Base-by-base conservation (phyloP, 176 grass and related monocot species). In the Themeda triandra region DNA sequence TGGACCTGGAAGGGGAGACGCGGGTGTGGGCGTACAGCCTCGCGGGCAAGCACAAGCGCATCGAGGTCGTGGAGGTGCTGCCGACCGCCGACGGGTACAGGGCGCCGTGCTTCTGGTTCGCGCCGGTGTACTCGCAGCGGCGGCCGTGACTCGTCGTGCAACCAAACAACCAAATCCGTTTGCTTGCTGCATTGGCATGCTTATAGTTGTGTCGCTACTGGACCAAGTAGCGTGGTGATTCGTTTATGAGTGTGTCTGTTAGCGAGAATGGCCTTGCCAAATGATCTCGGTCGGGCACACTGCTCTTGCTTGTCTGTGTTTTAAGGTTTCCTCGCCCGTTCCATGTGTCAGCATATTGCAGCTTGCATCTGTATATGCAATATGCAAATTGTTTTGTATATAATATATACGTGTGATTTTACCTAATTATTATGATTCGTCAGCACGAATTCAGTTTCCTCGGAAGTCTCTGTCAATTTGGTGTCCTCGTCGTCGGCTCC, bases 71-170 rank as follows among this genome's bases (percentile, higher is more conserved):
- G 19, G 88, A 86, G 79, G 74, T 33, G 53, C 54, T 78, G 5
- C 73, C 72, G 7, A 35, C 27, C 21, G 33, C 78, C 13, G 78
- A 86, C 10, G 83, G 72, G 0, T 66, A 78, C 79, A 86, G 42
- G 27, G 66, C 77, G 63, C 82, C 83, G 13, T 86, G 88, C 79
- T 86, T 86, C 83, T 90, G 88, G 88, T 72, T 66, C 66, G 29
- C 88, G 73, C 88, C 88, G 66, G 73, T 82, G 33, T 86, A 90
- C 45, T 54, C 88, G 30, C 65, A 77, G 51, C 79, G 31, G 24
- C 85, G 64, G 85, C 24, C 27, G 10, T 58, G 3, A 28, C 10
- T 28, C 23, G 66, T 54, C 12, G 53, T 10, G 10, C 6, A 12
- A 32, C 11, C 39, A 46, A 31, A 46, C 6, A 12, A 32, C 11